Base-by-base conservation (phyloP, 2,329 filamentous ascomycete species). In the Mollisia scopiformis region DNA sequence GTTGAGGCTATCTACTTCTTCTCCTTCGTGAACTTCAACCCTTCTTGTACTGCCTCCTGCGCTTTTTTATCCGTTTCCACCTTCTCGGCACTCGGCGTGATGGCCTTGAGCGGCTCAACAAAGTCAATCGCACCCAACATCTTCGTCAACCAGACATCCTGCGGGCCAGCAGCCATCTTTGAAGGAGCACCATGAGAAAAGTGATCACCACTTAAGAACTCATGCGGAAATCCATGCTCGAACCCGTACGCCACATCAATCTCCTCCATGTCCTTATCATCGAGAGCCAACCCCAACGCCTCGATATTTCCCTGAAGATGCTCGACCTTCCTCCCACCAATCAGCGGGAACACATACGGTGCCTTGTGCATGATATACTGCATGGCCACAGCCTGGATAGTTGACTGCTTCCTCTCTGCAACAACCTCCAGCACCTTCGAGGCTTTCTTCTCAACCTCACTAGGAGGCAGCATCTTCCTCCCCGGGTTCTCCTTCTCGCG, bases 281-380 rank as follows among this genome's bases (percentile, higher is more conserved):
- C 79, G n/a, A 88, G 74, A 61, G 77, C 74, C 59, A 87, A 74
- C 16, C 75, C 75, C 27, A 87, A 72, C 1, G 82, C 80, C 61
- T 82, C 76, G 65, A 87, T 82, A 67, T 85, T 87, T 55, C 76
- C 78, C 62, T 82, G 76, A 8, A 88, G 72, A 69, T 88, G 83
- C 66, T 84, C 79, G 33, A 86, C 71, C 66, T 84, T 87, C 6
- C 84, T 75, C 0, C 81, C 82, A 2, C 84, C 85, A 2, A 86
- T 76, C 37, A 88, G 79, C 0, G 85, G 85, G 66, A 85, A 85
- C 2, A 86, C 79, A 66, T 85, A 79, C 1, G 82, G 79, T 1
- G 80, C 75, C 71, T 86, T 85, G 25, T 79, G 75, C 75, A 82
- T 77, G 6, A 85, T 79, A 63, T 86, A 87, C 1, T 84, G 84